Evolutionary conservation across 352 stramenopile species (phyloP).

Genomic region (Phytophthora idaei): DNA sequence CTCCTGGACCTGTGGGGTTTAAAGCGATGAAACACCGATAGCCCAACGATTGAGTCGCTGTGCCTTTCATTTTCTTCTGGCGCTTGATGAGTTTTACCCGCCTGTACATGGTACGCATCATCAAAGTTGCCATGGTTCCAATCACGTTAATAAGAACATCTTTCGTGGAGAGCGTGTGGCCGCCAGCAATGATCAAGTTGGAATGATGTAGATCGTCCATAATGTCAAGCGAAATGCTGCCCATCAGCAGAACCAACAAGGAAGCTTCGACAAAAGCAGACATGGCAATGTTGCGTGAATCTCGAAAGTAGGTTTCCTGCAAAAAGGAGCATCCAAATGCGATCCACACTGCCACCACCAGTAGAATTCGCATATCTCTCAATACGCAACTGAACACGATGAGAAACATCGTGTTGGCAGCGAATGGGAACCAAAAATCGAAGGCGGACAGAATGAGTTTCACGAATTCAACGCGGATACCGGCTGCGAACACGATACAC

Average conservation of each 20-base stretch:
- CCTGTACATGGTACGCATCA: conserved; percentile 33
- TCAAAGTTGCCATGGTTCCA: conserved; percentile 32
- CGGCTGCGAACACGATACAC: conserved; percentile 27
- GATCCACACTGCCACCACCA: conserved; percentile 21
- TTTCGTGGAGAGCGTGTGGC: conserved; percentile 31
- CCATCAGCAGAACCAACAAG: conserved; percentile 31
- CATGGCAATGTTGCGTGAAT: conserved; percentile 30
- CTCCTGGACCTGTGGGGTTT: conserved; percentile 14
- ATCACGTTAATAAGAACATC: conserved; percentile 34
- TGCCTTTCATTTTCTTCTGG: conserved; percentile 27
- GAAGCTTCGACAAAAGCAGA: conserved; percentile 25
- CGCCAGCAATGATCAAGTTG: conserved; percentile 26
- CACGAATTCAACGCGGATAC: conserved; percentile 31
- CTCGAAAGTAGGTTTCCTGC: conserved; percentile 37
- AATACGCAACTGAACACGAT: conserved; percentile 26
- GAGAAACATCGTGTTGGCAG: conserved; percentile 33
- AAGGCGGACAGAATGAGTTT: conserved; percentile 34
- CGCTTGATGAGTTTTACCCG: conserved; percentile 21
- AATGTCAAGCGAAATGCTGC: conserved; percentile 28
- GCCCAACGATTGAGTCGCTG: conserved; percentile 22
- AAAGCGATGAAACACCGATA: conserved; percentile 32
- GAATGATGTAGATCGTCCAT: conserved; percentile 26
- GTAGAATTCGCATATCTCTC: conserved; percentile 8
- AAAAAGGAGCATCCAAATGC: conserved; percentile 30
- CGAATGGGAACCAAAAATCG: conserved; percentile 37